These are phyloP conservation scores for Pseudogymnoascus sp. DNA, from an alignment of 2,329 filamentous ascomycete species.

Conservation along the genomic window DNA sequence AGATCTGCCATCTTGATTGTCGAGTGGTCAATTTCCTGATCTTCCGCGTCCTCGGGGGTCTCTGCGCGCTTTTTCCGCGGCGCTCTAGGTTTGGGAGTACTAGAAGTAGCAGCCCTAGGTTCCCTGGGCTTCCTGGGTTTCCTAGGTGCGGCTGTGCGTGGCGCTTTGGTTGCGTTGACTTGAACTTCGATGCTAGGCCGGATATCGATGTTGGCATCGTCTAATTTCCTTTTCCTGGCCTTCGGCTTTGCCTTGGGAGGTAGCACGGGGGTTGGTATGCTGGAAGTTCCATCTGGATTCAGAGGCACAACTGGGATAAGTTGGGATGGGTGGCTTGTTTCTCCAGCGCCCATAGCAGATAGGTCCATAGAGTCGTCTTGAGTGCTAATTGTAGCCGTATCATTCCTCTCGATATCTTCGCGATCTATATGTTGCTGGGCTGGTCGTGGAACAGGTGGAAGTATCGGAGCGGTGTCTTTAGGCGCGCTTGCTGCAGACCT, in stretches of 20 bases:
- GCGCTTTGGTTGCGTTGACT: background rate
- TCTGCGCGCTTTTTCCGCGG: slow-evolving; percentile 21
- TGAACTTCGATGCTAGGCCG: slow-evolving; percentile 12
- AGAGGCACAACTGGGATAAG: slow-evolving; percentile 21
- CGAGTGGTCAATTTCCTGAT: slow-evolving; percentile 54
- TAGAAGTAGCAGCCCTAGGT: slow-evolving; percentile 13
- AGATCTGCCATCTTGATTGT: slow-evolving; percentile 66
- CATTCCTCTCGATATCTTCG: background rate
- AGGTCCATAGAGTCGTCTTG: slow-evolving; percentile 11
- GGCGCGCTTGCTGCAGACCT: background rate
- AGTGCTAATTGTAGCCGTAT: background rate
- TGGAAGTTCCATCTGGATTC: slow-evolving; percentile 24
- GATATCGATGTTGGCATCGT: slow-evolving; percentile 7
- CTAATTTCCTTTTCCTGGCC: background rate
- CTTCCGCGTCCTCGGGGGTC: slow-evolving; percentile 58
- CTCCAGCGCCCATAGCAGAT: slow-evolving; percentile 13
- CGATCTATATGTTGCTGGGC: background rate
- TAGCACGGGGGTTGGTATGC: slow-evolving; percentile 10
- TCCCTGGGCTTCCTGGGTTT: slow-evolving; percentile 7
- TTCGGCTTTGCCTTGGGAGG: background rate
- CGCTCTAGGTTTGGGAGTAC: slow-evolving; percentile 16
- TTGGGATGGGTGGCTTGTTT: slow-evolving; percentile 12
- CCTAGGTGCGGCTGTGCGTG: background rate
- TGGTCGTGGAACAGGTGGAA: background rate
- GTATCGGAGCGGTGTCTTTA: background rate